Evolutionary conservation across 345 rosid species (phyloP), one percentile per base, ranked within the genome.

Genomic region (Euclidium syriacum): DNA sequence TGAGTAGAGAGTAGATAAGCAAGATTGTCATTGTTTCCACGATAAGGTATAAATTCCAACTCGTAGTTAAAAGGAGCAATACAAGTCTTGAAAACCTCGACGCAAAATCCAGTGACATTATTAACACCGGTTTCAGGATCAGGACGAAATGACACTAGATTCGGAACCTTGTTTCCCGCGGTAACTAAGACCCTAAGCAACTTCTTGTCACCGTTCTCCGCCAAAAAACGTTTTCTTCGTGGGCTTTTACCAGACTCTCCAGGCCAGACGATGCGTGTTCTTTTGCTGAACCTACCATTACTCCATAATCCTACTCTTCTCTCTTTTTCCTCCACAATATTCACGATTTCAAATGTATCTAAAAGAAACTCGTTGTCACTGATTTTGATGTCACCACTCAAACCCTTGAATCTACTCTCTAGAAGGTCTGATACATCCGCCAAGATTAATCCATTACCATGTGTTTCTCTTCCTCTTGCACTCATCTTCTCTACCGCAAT

Each of bases 51-150:
- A 8, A 67, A 78, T 12, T 51, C 52, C 3, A 81, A 46, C 48
- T 46, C 35, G 36, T 64, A 68, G 33, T 73, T 46, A 32, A 52
- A 57, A 41, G 47, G 30, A 16, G 62, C 53, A 29, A 71, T 10
- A 5, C 65, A 77, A 6, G 73, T 68, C 39, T 33, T 41, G 73
- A 78, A 73, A 29, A 78, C 80, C 24, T 80, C 82, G 30, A 58
- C 40, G 29, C 76, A 78, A 62, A 61, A 78, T 5, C 85, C 80
- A 23, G 50, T 55, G 1, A 53, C 69, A 6, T 1, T 34, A 25
- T 22, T 41, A 3, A 16, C 11, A 44, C 54, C 67, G 1, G 70
- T 71, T 32, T 32, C 41, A 14, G 65, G 68, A 70, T 75, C 60
- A 36, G 8, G 17, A 44, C 9, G 24, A 4, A 70, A 39, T 0